Conservation (phyloP, 2,329 filamentous ascomycete species). For the Metarhizium humberi region DNA sequence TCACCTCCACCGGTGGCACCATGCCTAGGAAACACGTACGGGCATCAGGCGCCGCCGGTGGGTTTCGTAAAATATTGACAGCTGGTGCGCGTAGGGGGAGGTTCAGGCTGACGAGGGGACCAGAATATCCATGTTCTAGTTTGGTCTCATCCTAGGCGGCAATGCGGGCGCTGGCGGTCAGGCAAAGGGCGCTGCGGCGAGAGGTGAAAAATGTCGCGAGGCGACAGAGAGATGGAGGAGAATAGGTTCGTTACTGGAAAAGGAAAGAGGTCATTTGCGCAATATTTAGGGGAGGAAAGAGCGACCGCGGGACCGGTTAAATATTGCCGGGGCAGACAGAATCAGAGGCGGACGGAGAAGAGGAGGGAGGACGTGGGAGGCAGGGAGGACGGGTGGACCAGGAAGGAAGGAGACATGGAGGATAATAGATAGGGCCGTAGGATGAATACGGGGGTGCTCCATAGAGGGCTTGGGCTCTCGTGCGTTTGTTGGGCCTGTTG, state of each 20-base stretch:
- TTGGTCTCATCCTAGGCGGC: neutral
- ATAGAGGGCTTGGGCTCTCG: no score
- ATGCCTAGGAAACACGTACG: neutral
- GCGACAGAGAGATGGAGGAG: neutral
- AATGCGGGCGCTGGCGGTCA: neutral
- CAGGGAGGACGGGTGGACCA: neutral
- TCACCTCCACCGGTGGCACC: constrained; percentile 1
- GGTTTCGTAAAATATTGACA: neutral
- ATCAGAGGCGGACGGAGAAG: neutral
- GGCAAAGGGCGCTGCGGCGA: neutral
- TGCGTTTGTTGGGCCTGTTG: no score
- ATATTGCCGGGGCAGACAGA: neutral
- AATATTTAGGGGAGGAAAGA: neutral
- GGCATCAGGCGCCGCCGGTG: constrained; percentile 1
- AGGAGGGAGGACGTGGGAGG: neutral
- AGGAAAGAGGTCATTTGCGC: constrained; percentile 6
- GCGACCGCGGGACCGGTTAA: neutral
- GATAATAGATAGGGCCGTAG: no score
- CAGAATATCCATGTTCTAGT: neutral
- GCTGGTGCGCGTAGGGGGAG: neutral
- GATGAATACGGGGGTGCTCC: no score
- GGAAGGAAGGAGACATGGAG: neutral
- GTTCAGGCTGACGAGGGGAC: neutral
- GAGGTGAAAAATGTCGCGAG: neutral
- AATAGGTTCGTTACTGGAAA: constrained; percentile 4